Percentiles rank a stretch among this genome's conserved stretches.
phyloP scores from a whole-genome alignment of 352 stramenopile species.

The Phytophthora sp. region DNA sequence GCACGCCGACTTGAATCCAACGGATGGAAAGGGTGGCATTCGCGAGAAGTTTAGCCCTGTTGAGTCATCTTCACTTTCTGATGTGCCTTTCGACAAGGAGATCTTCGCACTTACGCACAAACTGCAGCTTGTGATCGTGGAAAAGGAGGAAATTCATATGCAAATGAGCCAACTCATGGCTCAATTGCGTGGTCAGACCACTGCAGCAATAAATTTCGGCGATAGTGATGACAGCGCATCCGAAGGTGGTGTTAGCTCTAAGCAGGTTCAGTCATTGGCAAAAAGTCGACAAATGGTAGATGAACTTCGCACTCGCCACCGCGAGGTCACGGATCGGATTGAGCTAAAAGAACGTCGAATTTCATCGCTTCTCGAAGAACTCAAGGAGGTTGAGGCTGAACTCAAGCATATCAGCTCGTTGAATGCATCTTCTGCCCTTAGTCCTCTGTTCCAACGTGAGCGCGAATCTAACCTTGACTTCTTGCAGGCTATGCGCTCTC shows the following conservation, averaged over 20 bases:
- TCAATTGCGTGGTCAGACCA: conserved; percentile 32
- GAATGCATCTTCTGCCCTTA: conserved; percentile 22
- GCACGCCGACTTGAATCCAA: conserved; percentile 42
- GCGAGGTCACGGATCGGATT: conserved; percentile 57
- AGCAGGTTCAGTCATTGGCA: conserved; percentile 36
- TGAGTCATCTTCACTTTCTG: conserved; percentile 10
- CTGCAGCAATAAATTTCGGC: conserved; percentile 1
- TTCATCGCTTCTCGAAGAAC: conserved; percentile 53
- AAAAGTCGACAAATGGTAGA: conserved; percentile 51
- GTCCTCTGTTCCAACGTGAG: conserved; percentile 32
- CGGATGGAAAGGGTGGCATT: conserved; percentile 16
- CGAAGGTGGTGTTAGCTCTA: conserved; percentile 5
- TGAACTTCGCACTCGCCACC: conserved; percentile 47
- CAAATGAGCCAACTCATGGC: conserved; percentile 71
- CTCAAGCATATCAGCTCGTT: conserved; percentile 56
- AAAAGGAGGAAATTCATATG: conserved; percentile 79
- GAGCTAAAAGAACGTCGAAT: conserved; percentile 57
- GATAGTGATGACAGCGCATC: conserved; percentile 2
- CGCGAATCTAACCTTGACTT: conserved; percentile 38
- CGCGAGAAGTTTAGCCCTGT: conserved; percentile 28
- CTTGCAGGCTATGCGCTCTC: conserved; percentile 14
- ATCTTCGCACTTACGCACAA: conserved; percentile 81
- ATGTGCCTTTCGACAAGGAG: conserved; percentile 72
- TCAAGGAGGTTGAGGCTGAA: conserved; percentile 68
- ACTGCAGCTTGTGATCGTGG: conserved; percentile 72